phyloP scores from a whole-genome alignment of 441 rosid species.

The Mallotus repandus region DNA sequence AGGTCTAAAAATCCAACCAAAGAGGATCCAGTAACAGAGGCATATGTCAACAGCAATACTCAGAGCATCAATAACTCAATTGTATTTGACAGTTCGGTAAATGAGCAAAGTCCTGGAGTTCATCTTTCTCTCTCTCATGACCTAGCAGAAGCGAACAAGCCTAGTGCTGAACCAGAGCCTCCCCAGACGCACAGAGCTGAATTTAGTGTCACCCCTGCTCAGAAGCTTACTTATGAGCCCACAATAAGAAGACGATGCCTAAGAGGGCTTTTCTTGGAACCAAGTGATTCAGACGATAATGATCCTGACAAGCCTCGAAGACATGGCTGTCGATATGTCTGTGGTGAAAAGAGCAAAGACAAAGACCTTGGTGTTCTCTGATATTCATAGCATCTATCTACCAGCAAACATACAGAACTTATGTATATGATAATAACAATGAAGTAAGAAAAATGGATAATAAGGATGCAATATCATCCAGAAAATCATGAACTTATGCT shows the following conservation, averaged over 20 bases:
- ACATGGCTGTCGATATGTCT: conserved; percentile 63
- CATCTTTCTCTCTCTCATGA: conserved; percentile 39
- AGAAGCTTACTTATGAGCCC: conserved; percentile 56
- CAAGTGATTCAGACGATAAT: conserved; percentile 67
- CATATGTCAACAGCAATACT: conserved; percentile 63
- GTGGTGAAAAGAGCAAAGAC: conserved; percentile 45
- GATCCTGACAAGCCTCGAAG: conserved; percentile 67
- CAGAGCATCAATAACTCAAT: conserved; percentile 77
- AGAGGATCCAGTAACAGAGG: conserved; percentile 36
- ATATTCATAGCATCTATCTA: conserved; percentile 14
- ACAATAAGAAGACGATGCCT: conserved; percentile 68
- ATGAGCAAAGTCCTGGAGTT: conserved; percentile 67
- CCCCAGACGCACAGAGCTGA: conserved; percentile 40
- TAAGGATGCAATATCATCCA: conserved; percentile 36
- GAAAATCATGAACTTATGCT: conserved; percentile 5
- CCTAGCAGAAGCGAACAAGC: conserved; percentile 27
- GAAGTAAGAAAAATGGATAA: conserved; percentile 8
- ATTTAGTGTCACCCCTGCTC: conserved; percentile 36
- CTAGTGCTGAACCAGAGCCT: conserved; percentile 27
- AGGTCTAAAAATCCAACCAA: conserved; percentile 26
- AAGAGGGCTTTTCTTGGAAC: conserved; percentile 73
- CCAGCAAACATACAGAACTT: conserved; percentile 5
- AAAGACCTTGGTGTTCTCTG: conserved; percentile 33
- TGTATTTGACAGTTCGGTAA: conserved; percentile 51
- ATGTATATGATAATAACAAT: conserved; percentile 13